A percentile compares a stretch with the other conserved stretches of the same genome.
phyloP scores from a whole-genome alignment of 2,329 filamentous ascomycete genomes.

The Celoporthe dispersa region DNA sequence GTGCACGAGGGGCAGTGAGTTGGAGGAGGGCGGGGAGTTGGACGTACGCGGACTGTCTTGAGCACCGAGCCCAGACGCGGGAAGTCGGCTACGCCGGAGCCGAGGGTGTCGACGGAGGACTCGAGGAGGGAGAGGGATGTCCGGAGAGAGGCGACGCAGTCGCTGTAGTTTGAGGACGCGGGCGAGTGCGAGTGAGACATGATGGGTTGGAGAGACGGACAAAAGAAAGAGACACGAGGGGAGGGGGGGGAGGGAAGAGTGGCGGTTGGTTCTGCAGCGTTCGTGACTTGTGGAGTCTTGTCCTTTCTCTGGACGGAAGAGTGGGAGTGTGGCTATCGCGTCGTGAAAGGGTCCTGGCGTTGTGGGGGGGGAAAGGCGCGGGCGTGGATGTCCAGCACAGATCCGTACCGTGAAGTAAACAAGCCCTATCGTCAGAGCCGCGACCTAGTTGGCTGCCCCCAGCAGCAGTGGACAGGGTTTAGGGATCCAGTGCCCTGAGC shows the following conservation, averaged over 20 bases:
- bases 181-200: constrained; percentile 25
- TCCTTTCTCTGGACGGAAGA: neutral
- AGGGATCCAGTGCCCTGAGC: neutral
- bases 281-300: neutral
- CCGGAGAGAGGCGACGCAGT: constrained; percentile 64
- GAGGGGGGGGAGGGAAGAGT: neutral
- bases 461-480: neutral
- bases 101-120: constrained; percentile 62
- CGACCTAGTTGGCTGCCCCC: too few relatives aligned
- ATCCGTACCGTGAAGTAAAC: neutral
- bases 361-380: neutral
- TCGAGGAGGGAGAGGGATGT: constrained; percentile 65
- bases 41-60: constrained; percentile 60
- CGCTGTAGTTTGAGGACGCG: constrained; percentile 48
- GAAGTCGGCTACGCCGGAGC: constrained; percentile 60
- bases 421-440: neutral
- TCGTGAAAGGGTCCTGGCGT: neutral
- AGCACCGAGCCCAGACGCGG: constrained; percentile 60
- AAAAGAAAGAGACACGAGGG: neutral
- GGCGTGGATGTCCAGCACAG: neutral
- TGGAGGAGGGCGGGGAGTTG: neutral
- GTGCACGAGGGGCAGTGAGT: neutral
- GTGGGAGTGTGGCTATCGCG: neutral
- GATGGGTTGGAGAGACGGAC: neutral
- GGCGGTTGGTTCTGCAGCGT: neutral